Base-by-base conservation (phyloP, 345 rosid species). In the Euphorbia lathyris region DNA sequence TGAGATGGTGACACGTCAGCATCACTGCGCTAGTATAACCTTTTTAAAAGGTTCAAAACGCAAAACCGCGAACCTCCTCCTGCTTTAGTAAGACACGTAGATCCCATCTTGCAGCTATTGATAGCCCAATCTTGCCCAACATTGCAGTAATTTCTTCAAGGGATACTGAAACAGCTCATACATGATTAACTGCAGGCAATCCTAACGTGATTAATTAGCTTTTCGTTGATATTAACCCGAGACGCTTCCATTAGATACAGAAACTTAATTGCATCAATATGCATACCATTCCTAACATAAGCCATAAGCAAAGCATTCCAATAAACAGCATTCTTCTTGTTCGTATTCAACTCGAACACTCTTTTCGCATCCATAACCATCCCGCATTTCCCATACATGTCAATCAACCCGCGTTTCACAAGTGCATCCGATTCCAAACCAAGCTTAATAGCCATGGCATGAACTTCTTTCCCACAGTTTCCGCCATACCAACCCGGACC, bases 301-400 rank as follows among this genome's bases (percentile, higher is more conserved):
- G 68, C 74, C 53, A 75, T 65, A 26, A 84, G 84, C 88, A 90
- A 79, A 36, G 89, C 88, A 58, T 85, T 86, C 91, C 88, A 86
- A 77, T 76, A 72, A 0, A 82, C 82, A 36, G 66, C 45, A 57
- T 76, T 70, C 63, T 52, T 61, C 57, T 76, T 70, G 9, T 68
- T 70, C 36, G 68, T 74, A 20, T 65, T 64, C 67, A 67, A 36
- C 63, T 79, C 72, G 66, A 85, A 90, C 14, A 68, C 85, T 43
- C 67, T 82, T 58, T 86, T 68, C 0, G 90, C 92, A 45, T 87
- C 84, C 75, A 62, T 71, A 61, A 84, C 74, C 63, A 79, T 62
- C 58, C 87, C 80, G 61, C 78, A 75, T 71, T 84, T 86, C 11
- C 85, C 85, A 78, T 91, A 88, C 92, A 88, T 84, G 71, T 84